A percentile compares a stretch with the other conserved stretches of the same genome.
Conservation (phyloP, 306 rosid species). For the Vicia faba region DNA sequence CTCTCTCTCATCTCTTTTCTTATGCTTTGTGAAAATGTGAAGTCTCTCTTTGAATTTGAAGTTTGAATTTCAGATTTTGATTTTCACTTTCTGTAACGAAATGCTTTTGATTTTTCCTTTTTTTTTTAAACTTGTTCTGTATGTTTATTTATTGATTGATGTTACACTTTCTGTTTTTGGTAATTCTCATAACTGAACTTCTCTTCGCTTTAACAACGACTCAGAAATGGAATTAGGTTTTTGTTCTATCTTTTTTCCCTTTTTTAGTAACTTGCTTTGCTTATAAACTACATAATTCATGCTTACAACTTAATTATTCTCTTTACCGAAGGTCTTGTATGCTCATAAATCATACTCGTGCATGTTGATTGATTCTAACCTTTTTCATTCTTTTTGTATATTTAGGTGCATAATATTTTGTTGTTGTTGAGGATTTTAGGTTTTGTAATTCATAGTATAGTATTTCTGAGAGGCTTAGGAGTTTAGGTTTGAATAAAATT, state of each 20-base stretch:
- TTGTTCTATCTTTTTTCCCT: slow-evolving; percentile 16
- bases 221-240: slow-evolving; percentile 39
- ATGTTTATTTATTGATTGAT: background rate
- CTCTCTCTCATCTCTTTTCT: background rate
- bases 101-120: slow-evolving; percentile 24
- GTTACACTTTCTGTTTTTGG: slow-evolving; percentile 15
- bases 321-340: background rate
- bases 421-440: slow-evolving; percentile 6
- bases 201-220: background rate
- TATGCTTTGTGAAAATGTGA: slow-evolving; percentile 34
- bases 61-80: slow-evolving; percentile 12
- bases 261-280: slow-evolving; percentile 10
- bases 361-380: background rate
- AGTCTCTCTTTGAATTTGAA: slow-evolving; percentile 2
- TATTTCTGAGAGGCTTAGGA: slow-evolving; percentile 26
- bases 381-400: background rate
- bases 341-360: slow-evolving; percentile 5
- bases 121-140: background rate
- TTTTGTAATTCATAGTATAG: background rate
- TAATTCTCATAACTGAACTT: slow-evolving; percentile 24
- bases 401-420: background rate
- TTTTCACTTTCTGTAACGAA: slow-evolving; percentile 15
- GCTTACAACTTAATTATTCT: slow-evolving; percentile 30
- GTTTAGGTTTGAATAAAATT: background rate
- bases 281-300: slow-evolving; percentile 24